phyloP scores from a whole-genome alignment of 176 grass and related monocot genomes.

The Puya raimondii region DNA sequence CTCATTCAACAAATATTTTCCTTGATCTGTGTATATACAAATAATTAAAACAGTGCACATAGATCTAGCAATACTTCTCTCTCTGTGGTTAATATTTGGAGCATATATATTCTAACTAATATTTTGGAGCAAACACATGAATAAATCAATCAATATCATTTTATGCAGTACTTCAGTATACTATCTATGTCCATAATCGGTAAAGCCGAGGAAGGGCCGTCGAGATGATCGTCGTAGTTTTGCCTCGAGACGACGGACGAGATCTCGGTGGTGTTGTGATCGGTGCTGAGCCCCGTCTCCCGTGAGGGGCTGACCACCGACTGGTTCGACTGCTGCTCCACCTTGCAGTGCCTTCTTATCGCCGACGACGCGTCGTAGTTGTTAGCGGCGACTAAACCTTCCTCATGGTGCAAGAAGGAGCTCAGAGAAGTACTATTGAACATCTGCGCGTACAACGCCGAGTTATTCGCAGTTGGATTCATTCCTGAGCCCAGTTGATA shows the following conservation, averaged over 20 bases:
- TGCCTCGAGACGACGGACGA: conserved; percentile 47
- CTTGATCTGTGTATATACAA: too few relatives aligned
- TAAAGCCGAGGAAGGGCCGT: conserved; percentile 18
- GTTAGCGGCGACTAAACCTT: background rate
- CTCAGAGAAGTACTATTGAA: background rate
- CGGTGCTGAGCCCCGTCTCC: conserved; percentile 59
- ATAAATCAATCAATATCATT: background rate
- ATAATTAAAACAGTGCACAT: too few relatives aligned
- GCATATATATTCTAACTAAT: background rate
- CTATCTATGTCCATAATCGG: conserved; percentile 24
- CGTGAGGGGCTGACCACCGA: conserved; percentile 48
- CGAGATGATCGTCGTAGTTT: conserved; percentile 17
- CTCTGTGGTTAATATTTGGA: too few relatives aligned
- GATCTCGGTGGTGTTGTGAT: conserved; percentile 52
- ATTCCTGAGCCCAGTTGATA: background rate
- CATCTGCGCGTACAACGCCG: background rate
- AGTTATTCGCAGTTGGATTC: background rate
- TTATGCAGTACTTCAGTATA: background rate
- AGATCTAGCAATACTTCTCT: too few relatives aligned
- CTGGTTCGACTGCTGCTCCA: conserved; percentile 49
- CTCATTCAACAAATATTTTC: too few relatives aligned
- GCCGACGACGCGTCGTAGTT: conserved; percentile 25
- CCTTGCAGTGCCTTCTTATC: conserved; percentile 71
- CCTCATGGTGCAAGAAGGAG: conserved; percentile 32
- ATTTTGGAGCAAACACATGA: background rate